Percentiles rank a stretch among this genome's conserved stretches.
Evolutionary conservation across 2,329 filamentous ascomycete species (phyloP).

Genomic region (Leptographium flavum): DNA sequence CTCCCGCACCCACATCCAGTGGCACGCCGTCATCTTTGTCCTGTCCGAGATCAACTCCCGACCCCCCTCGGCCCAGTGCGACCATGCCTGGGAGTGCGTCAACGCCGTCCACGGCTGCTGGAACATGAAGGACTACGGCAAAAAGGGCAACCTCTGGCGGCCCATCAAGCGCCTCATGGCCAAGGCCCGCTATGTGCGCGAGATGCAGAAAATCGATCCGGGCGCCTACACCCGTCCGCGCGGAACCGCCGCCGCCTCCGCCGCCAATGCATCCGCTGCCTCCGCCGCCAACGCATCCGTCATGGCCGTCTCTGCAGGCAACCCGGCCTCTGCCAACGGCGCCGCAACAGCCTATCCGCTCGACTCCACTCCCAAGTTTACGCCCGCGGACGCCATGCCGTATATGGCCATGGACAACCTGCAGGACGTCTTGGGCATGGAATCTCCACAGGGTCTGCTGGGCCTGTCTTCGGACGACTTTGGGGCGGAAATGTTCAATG

Average conservation of each 20-base stretch:
- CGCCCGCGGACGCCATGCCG: neutral
- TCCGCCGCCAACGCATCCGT: neutral
- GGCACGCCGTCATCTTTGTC: slow-evolving; percentile 1
- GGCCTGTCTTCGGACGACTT: neutral
- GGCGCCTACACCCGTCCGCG: neutral
- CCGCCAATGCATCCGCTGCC: neutral
- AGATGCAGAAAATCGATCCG: neutral
- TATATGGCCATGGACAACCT: neutral
- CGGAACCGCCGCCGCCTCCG: neutral
- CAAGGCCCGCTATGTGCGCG: slow-evolving; percentile 1
- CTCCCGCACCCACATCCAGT: slow-evolving; percentile 1
- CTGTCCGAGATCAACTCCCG: neutral
- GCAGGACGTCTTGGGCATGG: neutral
- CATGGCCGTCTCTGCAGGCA: neutral
- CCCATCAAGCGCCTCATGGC: slow-evolving; percentile 1
- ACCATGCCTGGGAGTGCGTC: slow-evolving; percentile 1
- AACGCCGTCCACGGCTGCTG: neutral
- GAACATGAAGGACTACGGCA: neutral
- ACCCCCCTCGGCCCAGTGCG: neutral
- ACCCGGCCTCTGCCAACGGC: neutral
- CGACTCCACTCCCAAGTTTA: neutral
- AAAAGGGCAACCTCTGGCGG: neutral
- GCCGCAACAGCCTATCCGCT: neutral
- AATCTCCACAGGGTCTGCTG: neutral
- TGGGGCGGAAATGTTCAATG: neutral